phyloP scores from a whole-genome alignment of 441 rosid genomes.

The Adansonia grandidieri region DNA sequence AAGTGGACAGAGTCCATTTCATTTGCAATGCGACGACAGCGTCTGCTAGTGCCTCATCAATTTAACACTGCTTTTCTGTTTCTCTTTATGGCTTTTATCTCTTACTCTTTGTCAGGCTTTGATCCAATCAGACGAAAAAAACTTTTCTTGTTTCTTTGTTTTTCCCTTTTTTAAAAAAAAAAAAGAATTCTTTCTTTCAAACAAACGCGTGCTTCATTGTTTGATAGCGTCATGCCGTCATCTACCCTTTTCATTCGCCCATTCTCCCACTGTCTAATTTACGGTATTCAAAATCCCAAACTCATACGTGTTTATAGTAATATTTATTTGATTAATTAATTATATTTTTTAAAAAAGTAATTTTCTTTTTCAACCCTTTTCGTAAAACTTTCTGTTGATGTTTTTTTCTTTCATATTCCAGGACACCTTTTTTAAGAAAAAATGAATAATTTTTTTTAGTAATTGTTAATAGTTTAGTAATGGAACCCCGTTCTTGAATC shows the following conservation, averaged over 20 bases:
- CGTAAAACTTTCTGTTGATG: not conserved
- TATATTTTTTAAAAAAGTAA: constrained; percentile 25
- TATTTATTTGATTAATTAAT: not conserved
- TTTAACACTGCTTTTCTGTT: constrained; percentile 29
- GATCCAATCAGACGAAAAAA: constrained; percentile 33
- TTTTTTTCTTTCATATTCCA: not conserved
- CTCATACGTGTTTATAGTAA: constrained; percentile 1
- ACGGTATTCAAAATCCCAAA: constrained; percentile 12
- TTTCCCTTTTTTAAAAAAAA: constrained; percentile 20
- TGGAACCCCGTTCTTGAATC: constrained; percentile 60
- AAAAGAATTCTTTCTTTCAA: constrained; percentile 24
- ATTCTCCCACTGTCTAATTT: not conserved
- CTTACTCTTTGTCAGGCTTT: constrained; percentile 35
- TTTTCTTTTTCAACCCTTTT: constrained; percentile 29
- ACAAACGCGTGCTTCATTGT: constrained; percentile 47
- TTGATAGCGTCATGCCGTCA: constrained; percentile 42
- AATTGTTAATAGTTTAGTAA: constrained; percentile 15
- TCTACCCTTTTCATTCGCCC: not conserved
- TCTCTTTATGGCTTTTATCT: constrained; percentile 14
- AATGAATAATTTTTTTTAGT: not conserved
- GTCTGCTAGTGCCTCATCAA: constrained; percentile 30
- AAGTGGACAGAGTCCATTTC: constrained; percentile 44
- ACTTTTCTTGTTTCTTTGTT: constrained; percentile 27
- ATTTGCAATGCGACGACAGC: constrained; percentile 33
- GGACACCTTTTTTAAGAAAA: not conserved